Evolutionary conservation across 1,139 yeast species (phyloP).

Genomic region (Candida sanyaensis): DNA sequence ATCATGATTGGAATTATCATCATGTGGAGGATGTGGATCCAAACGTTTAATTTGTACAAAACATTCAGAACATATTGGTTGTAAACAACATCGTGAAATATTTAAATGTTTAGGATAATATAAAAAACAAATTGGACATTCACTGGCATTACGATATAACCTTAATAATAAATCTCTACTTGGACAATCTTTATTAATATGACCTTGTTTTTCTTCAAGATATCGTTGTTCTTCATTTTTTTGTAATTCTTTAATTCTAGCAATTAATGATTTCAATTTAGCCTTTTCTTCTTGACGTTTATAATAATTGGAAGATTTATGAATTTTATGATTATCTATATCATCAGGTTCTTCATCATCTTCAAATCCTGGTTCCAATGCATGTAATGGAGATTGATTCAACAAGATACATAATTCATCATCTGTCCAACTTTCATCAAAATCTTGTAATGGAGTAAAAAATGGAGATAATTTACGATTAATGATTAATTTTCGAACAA

Average conservation of each 20-base stretch:
- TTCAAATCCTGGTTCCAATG: conserved; percentile 56
- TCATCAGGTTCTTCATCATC: conserved; percentile 56
- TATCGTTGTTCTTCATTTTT: conserved; percentile 52
- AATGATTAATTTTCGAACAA: conserved; percentile 65
- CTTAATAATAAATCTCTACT: conserved; percentile 32
- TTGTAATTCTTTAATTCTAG: conserved; percentile 53
- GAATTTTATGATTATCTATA: conserved; percentile 56
- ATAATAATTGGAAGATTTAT: conserved; percentile 49
- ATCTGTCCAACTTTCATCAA: conserved; percentile 72
- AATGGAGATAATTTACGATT: conserved; percentile 80
- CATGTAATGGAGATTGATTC: conserved; percentile 57
- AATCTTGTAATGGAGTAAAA: conserved; percentile 86
- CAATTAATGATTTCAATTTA: conserved; percentile 50
- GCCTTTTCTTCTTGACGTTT: conserved; percentile 57
- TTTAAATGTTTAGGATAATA: conserved; percentile 81
- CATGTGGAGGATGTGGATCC: conserved; percentile 96
- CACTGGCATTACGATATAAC: conserved; percentile 67
- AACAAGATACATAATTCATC: conserved; percentile 64
- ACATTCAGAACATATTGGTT: conserved; percentile 94
- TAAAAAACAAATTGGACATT: conserved; percentile 94
- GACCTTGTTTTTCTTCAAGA: conserved; percentile 30
- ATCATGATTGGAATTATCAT: conserved; percentile 37
- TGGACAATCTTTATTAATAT: conserved; percentile 19
- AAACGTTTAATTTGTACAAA: conserved; percentile 92
- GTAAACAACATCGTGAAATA: conserved; percentile 86